phyloP scores from a whole-genome alignment of 495 filamentous ascomycete genomes.

The Terfezia claveryi region DNA sequence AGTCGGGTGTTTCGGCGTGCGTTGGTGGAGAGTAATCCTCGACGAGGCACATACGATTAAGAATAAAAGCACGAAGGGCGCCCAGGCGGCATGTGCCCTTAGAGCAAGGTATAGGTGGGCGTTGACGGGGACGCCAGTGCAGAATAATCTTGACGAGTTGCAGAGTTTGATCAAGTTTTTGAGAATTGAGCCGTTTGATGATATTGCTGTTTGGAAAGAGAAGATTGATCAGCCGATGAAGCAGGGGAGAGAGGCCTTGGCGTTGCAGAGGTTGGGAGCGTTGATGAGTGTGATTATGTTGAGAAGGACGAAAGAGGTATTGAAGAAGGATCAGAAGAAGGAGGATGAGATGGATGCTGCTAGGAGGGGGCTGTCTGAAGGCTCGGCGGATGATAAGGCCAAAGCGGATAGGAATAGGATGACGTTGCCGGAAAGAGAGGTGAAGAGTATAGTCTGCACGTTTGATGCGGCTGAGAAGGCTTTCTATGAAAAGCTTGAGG shows the following conservation, averaged over 20 bases:
- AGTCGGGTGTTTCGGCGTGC: slow-evolving; percentile 66
- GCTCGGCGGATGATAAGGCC: background rate
- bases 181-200: slow-evolving; percentile 72
- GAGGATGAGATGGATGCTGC: background rate
- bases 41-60: slow-evolving; percentile 98
- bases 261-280: slow-evolving; percentile 66
- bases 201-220: slow-evolving; percentile 63
- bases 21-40: slow-evolving; percentile 88
- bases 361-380: background rate
- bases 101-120: slow-evolving; percentile 81
- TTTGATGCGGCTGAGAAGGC: slow-evolving; percentile 59
- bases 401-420: slow-evolving; percentile 26
- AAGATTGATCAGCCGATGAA: slow-evolving; percentile 73
- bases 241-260: slow-evolving; percentile 62
- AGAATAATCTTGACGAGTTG: slow-evolving; percentile 94
- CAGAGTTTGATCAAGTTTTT: slow-evolving; percentile 85
- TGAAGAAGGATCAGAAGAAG: slow-evolving; percentile 33
- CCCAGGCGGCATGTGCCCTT: slow-evolving; percentile 65
- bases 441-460: slow-evolving; percentile 55
- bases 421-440: slow-evolving; percentile 66
- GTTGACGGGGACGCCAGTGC: slow-evolving; percentile 84
- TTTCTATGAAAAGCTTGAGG: slow-evolving; percentile 69
- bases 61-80: slow-evolving; percentile 86
- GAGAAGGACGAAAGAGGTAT: slow-evolving; percentile 78
- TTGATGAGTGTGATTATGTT: slow-evolving; percentile 91